Conservation (phyloP, 495 filamentous ascomycete species). For the Lindgomyces ingoldianus region DNA sequence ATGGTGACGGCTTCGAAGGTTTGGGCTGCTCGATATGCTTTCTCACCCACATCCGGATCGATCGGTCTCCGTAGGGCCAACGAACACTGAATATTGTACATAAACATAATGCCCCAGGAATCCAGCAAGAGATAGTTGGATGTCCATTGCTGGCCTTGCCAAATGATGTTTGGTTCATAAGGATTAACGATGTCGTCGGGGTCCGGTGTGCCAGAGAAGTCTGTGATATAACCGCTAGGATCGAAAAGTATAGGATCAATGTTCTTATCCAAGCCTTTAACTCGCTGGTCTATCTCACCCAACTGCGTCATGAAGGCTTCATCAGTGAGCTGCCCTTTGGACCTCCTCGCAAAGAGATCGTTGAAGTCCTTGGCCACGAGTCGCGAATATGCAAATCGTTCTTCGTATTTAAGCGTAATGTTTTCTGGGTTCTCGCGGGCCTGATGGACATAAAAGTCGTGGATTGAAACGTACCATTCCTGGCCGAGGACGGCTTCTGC, state of each 20-base stretch:
- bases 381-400: conserved; percentile 64
- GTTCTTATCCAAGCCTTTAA: conserved; percentile 58
- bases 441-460: conserved; percentile 63
- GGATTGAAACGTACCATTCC: conserved; percentile 74
- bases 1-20: conserved; percentile 74
- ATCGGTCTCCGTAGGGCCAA: conserved; percentile 54
- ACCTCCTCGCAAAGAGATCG: conserved; percentile 70
- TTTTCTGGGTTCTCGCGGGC: conserved; percentile 62
- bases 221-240: conserved; percentile 57
- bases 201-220: conserved; percentile 53
- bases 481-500: conserved; percentile 70
- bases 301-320: conserved; percentile 68
- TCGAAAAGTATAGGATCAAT: conserved; percentile 63
- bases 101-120: conserved; percentile 73
- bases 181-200: conserved; percentile 69
- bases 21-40: conserved; percentile 71
- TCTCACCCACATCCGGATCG: conserved; percentile 54
- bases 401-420: conserved; percentile 65
- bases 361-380: conserved; percentile 80
- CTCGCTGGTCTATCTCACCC: conserved; percentile 53
- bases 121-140: conserved; percentile 75
- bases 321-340: conserved; percentile 60
- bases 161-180: conserved; percentile 66
- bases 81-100: conserved; percentile 75
- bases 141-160: conserved; percentile 66